A percentile compares a stretch with the other conserved stretches of the same genome.
These are phyloP conservation scores for Fusarium udum DNA, from an alignment of 2,329 filamentous ascomycete species.

Conservation along the genomic window DNA sequence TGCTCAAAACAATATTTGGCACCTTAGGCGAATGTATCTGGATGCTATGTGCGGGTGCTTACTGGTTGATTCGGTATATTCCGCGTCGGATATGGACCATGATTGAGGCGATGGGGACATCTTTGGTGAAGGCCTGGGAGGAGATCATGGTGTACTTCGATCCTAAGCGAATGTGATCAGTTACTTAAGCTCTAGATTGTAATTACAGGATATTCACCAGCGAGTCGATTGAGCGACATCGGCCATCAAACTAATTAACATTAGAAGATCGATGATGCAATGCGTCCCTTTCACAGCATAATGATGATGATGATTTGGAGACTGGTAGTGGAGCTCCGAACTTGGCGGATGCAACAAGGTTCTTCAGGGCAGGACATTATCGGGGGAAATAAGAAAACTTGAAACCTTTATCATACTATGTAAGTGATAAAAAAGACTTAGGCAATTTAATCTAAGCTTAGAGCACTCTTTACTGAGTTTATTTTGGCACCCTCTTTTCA, in stretches of 20 bases:
- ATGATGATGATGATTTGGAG: not conserved
- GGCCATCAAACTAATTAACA: too few relatives aligned
- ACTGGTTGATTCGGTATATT: slow-evolving; percentile 47
- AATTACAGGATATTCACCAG: not conserved
- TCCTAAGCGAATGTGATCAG: slow-evolving; percentile 47
- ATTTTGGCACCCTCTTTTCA: too few relatives aligned
- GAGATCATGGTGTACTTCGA: slow-evolving; percentile 51
- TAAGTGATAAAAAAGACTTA: too few relatives aligned
- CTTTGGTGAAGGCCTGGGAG: slow-evolving; percentile 45
- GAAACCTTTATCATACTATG: too few relatives aligned
- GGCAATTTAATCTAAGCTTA: too few relatives aligned
- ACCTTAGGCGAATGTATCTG: slow-evolving; percentile 43
- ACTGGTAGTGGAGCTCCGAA: not conserved
- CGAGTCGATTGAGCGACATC: not conserved
- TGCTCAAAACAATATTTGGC: slow-evolving; percentile 47
- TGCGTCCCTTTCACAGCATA: not conserved
- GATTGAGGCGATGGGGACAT: slow-evolving; percentile 44
- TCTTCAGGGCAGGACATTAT: not conserved
- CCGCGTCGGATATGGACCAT: slow-evolving; percentile 48
- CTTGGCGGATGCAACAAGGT: not conserved
- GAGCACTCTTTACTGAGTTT: too few relatives aligned
- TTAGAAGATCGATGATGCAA: not conserved
- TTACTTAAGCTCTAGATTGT: not conserved
- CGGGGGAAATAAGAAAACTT: too few relatives aligned
- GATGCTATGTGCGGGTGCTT: slow-evolving; percentile 31